Conservation (phyloP, 306 rosid genomes). For the Vachellia pachyceras region DNA sequence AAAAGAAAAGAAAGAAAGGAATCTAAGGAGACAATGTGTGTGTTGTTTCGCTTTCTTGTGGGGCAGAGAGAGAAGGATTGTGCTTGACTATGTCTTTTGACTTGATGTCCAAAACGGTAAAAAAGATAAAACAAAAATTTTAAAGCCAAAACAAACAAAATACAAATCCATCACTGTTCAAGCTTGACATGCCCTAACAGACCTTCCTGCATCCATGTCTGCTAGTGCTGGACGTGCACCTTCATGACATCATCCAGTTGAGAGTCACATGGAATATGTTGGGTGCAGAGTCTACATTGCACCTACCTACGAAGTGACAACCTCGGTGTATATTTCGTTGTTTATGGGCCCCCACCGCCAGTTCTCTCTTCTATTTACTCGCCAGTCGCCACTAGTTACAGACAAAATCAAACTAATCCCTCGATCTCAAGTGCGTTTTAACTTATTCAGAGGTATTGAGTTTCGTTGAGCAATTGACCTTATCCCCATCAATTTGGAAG, state of each 20-base stretch:
- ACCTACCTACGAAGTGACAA: conserved; percentile 70
- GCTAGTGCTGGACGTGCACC: conserved; percentile 40
- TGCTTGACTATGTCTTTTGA: conserved; percentile 80
- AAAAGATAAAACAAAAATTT: neutral
- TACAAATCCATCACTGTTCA: conserved; percentile 49
- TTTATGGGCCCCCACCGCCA: conserved; percentile 39
- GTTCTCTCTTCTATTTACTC: neutral
- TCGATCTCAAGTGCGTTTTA: neutral
- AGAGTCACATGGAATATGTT: conserved; percentile 61
- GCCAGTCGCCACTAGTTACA: neutral
- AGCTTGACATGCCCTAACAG: conserved; percentile 44
- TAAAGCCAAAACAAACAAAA: conserved; percentile 40
- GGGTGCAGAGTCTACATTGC: conserved; percentile 68
- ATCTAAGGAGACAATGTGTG: conserved; percentile 79
- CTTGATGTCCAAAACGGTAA: conserved; percentile 56
- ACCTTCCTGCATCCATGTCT: conserved; percentile 45
- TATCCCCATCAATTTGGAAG: neutral
- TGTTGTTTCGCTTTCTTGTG: conserved; percentile 86
- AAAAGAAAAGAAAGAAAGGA: conserved; percentile 66
- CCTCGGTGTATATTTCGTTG: conserved; percentile 12
- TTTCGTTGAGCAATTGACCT: neutral
- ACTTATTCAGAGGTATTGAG: neutral
- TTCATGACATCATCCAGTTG: conserved; percentile 44
- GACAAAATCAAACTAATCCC: neutral
- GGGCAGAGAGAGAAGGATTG: conserved; percentile 54